These are phyloP conservation scores for Osmozyma mogii DNA, from an alignment of 805 yeast genomes.

Conservation along the genomic window DNA sequence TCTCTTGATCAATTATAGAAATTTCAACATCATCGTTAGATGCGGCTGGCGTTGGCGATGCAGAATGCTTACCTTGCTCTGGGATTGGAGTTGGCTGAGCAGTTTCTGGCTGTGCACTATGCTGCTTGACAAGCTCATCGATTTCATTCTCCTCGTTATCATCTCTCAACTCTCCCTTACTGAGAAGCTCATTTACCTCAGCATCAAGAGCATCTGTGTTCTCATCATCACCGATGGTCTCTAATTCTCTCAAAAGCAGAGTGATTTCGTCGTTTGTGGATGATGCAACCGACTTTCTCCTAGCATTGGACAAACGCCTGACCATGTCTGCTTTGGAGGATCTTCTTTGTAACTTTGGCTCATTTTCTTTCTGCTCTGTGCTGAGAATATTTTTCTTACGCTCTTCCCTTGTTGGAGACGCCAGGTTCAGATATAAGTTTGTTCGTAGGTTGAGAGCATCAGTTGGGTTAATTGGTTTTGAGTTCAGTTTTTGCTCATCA, in stretches of 20 bases:
- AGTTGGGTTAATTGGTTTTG: constrained; percentile 47
- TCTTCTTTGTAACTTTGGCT: constrained; percentile 2
- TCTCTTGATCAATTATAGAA: constrained; percentile 30
- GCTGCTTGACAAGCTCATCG: constrained; percentile 27
- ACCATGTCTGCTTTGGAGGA: constrained; percentile 12
- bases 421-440: constrained; percentile 32
- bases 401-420: constrained; percentile 13
- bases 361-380: constrained; percentile 1
- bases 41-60: no score
- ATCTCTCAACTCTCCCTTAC: no score
- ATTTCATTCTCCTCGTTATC: constrained; percentile 32
- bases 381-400: constrained; percentile 4
- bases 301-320: constrained; percentile 25
- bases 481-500: constrained; percentile 12
- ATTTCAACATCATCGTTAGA: constrained; percentile 22
- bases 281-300: constrained; percentile 31
- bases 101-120: constrained; percentile 16
- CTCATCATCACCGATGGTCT: constrained; percentile 14
- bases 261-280: constrained; percentile 33
- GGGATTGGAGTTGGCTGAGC: no score
- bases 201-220: constrained; percentile 6
- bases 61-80: no score
- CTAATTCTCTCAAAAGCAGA: constrained; percentile 30
- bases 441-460: constrained; percentile 54
- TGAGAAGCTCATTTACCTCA: constrained; percentile 5